Percentiles rank a stretch among this genome's conserved stretches.
phyloP scores from a whole-genome alignment of 371 early-diverging fungal genomes.

The Mucor plumbeus region DNA sequence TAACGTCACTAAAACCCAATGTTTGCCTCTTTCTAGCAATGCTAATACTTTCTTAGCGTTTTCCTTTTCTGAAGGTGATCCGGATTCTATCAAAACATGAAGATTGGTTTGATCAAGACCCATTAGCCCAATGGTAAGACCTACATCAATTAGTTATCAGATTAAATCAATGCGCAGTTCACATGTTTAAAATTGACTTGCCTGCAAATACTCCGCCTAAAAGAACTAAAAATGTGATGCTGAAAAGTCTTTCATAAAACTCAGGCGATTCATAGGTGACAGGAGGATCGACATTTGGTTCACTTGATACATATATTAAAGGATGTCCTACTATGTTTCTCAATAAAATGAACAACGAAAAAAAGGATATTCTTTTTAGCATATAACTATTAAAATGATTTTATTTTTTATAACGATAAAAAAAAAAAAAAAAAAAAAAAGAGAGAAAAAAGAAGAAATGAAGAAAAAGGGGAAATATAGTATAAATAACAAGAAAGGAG shows the following conservation, averaged over 20 bases:
- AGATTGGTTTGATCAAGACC: conserved; percentile 73
- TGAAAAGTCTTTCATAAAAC: conserved; percentile 50
- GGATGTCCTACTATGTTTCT: conserved; percentile 18
- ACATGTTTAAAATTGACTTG: conserved; percentile 12
- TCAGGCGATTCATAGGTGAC: conserved; percentile 26
- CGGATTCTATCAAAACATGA: conserved; percentile 73
- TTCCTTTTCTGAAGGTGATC: conserved; percentile 62
- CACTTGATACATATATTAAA: conserved; percentile 15
- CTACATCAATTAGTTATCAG: conserved; percentile 34
- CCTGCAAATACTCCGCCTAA: conserved; percentile 80
- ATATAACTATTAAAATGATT: conserved; percentile 7
- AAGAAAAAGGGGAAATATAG: not conserved
- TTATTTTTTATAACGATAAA: not conserved
- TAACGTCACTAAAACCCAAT: conserved; percentile 88
- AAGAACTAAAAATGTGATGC: conserved; percentile 60
- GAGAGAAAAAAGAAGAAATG: not conserved
- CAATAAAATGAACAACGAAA: conserved; percentile 17
- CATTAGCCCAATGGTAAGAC: conserved; percentile 87
- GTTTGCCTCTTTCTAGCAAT: conserved; percentile 73
- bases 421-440: conserved; percentile 7
- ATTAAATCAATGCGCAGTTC: not conserved
- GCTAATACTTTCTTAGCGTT: conserved; percentile 74
- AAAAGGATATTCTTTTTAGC: conserved; percentile 6
- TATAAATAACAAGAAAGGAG: too few relatives aligned
- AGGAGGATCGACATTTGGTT: conserved; percentile 13